Percentiles rank a stretch among this genome's conserved stretches.
phyloP scores from a whole-genome alignment of 768 basidiomycete species.

The Tephrocybe sp. region DNA sequence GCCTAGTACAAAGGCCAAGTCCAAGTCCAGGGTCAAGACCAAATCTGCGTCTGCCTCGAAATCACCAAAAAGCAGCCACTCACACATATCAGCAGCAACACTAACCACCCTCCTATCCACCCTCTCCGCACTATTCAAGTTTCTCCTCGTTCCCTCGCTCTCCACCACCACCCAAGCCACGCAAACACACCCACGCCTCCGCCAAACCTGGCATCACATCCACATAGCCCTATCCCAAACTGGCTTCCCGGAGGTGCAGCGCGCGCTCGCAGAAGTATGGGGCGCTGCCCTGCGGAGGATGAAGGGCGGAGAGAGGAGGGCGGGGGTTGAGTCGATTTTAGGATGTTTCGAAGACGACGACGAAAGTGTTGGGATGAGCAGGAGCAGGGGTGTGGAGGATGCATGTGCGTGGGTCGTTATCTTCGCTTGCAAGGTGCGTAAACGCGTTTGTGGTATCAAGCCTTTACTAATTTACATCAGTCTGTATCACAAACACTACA shows the following conservation, averaged over 20 bases:
- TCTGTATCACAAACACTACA: constrained; percentile 84
- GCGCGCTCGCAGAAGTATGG: constrained; percentile 87
- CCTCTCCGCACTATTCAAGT: constrained; percentile 67
- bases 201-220: constrained; percentile 54
- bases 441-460: not conserved
- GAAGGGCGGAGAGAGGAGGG: constrained; percentile 55
- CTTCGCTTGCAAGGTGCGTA: constrained; percentile 72
- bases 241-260: constrained; percentile 69
- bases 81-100: constrained; percentile 46
- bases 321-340: constrained; percentile 56
- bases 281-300: constrained; percentile 71
- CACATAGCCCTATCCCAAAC: constrained; percentile 42
- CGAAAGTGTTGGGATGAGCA: constrained; percentile 26
- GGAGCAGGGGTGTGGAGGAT: constrained; percentile 43
- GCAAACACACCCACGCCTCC: too few species aligned
- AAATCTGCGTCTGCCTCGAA: too few species aligned
- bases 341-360: too few species aligned
- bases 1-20: constrained; percentile 34
- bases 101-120: constrained; percentile 67
- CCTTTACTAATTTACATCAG: constrained; percentile 31
- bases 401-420: constrained; percentile 73
- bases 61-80: too few species aligned
- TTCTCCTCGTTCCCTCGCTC: constrained; percentile 62
- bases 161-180: too few species aligned
- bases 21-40: too few species aligned